Evolutionary conservation across 352 stramenopile species (phyloP), one percentile per base, ranked within the genome.

Genomic region (Phytopythium kandeliae): DNA sequence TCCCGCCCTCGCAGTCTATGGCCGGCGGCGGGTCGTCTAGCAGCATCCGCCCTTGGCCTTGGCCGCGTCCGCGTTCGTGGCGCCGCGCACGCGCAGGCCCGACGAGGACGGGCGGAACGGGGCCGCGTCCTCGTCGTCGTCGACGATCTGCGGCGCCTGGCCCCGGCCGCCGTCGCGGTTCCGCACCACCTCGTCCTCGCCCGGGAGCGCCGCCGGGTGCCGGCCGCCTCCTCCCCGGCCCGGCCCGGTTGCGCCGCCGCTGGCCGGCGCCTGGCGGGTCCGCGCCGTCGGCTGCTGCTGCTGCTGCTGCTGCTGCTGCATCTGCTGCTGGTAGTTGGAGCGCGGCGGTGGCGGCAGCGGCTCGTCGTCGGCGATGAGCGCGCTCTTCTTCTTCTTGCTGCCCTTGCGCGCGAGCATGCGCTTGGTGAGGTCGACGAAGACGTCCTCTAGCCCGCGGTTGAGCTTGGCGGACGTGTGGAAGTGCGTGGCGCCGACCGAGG

Each of bases 391-490:
- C 54, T 80, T 84, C 63, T 90, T 94, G 43, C 60, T 69, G 30
- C 58, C 58, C 43, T 66, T 71, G 48, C 80, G 83, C 33, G 54
- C 52, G 26, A 95, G 64, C 78, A 95, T 93, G 48, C 80, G 76
- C 60, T 87, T 89, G 46, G 82, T 89, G 48, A 97, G 64, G 48
- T 92, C 79, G 37, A 96, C 72, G 70, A 97, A 97, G 41, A 89
- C 85, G 43, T 97, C 87, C 31, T 97, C 87, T 2, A 97, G 62
- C 9, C 89, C 87, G 43, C 83, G 72, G 67, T 96, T 96, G n/a
- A 94, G 71, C 57, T 97, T 97, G 26, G 91, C 91, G 9, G 83
- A 96, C 43, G 91, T 97, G 57, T 87, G 73, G 55, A 97, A 96
- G 65, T 97, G 86, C 42, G 72, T 74, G 34, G 90, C 90, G 24